A percentile compares a stretch with the other conserved stretches of the same genome.
Conservation (phyloP, 2,329 filamentous ascomycete species). For the Neofusicoccum cordaticola region DNA sequence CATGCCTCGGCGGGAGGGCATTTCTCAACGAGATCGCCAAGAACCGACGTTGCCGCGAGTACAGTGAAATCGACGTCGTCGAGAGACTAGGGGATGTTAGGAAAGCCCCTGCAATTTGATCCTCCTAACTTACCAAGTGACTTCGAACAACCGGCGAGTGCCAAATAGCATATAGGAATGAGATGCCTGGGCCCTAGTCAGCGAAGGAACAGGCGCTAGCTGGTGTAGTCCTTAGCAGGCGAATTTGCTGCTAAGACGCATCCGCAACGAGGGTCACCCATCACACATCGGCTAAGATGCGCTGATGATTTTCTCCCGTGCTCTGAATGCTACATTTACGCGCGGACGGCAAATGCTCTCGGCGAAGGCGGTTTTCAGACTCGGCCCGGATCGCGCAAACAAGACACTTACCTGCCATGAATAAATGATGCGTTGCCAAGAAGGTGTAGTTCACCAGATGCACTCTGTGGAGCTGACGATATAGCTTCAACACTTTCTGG, state of each 20-base stretch:
- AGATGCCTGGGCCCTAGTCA: constrained; percentile 56
- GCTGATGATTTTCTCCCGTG: background rate
- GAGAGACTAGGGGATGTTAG: constrained; percentile 56
- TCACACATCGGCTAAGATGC: background rate
- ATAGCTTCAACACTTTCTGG: constrained; percentile 86
- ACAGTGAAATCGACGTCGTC: constrained; percentile 98
- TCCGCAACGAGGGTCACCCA: background rate
- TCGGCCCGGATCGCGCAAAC: background rate
- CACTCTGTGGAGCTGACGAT: constrained; percentile 82
- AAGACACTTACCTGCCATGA: constrained; percentile 75
- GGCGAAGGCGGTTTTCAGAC: background rate
- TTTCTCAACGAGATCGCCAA: constrained; percentile 87
- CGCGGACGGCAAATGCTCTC: background rate
- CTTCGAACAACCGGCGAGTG: constrained; percentile 86
- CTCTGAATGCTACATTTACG: background rate
- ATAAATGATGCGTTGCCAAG: constrained; percentile 90
- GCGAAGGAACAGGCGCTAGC: background rate
- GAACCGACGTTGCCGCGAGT: constrained; percentile 85
- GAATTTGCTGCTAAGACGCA: background rate
- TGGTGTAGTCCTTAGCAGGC: background rate
- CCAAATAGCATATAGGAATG: constrained; percentile 96
- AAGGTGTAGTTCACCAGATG: constrained; percentile 95
- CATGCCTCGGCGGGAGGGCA: constrained; percentile 94
- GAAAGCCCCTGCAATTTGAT: background rate
- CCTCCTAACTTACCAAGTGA: constrained; percentile 64